Evolutionary conservation across 129 eudicot species (phyloP), one percentile per base, ranked within the genome.

Genomic region (Glebionis coronaria): DNA sequence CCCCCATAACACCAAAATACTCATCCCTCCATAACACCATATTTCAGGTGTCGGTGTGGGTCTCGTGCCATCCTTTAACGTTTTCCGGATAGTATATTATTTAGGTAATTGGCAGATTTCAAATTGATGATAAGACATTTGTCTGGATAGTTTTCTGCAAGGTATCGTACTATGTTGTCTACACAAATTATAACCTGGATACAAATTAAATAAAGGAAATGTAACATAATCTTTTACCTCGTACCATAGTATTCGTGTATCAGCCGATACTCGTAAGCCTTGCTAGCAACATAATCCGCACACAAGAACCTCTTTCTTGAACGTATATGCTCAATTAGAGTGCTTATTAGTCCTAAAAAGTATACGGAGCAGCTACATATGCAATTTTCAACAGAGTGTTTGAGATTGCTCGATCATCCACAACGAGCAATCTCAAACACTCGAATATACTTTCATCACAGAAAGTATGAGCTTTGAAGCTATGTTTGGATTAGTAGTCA

Each of bases 31-130:
- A n/a, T n/a, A n/a, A n/a, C n/a, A n/a, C n/a, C n/a, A n/a, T n/a
- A n/a, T n/a, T n/a, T n/a, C n/a, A n/a, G n/a, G n/a, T n/a, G n/a
- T n/a, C n/a, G n/a, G n/a, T n/a, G n/a, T n/a, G n/a, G n/a, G n/a
- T n/a, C n/a, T n/a, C n/a, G n/a, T n/a, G n/a, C n/a, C n/a, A n/a
- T n/a, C n/a, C n/a, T n/a, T n/a, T n/a, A n/a, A n/a, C n/a, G n/a
- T n/a, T n/a, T n/a, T n/a, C n/a, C n/a, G n/a, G n/a, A 49, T 49
- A 44, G 42, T 42, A 53, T 12, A 23, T 23, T 0, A n/a, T 64
- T 64, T 45, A 27, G 56, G 73, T 74, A 5, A 53, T 65, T 74
- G 67, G 52, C 14, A 46, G 67, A 18, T 56, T 64, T 29, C 14
- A 28, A 29, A 55, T 18, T 27, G 64, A 56, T 40, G 51, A 63